Base-by-base conservation (phyloP, 805 yeast genomes). In the Pichia rugopelliculosa region DNA sequence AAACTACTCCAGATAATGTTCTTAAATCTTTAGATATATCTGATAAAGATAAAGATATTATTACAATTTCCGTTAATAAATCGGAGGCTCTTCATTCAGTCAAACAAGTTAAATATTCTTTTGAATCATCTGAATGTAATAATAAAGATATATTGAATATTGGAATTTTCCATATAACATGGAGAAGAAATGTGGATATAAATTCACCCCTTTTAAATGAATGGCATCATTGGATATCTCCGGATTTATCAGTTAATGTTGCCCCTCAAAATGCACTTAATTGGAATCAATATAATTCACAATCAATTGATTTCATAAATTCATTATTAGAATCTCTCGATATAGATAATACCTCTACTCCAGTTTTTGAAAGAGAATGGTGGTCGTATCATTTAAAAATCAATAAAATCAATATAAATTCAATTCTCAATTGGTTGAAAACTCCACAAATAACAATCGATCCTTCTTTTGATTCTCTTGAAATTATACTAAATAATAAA, bases 191-290 rank as follows among this genome's bases (percentile, higher is more conserved):
- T 26, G 40, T 10, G 36, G 25, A 15, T 24, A 39, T 33, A n/a
- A 8, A 30, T 15, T 15, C 18, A 2, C n/a, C 18, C 3, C 18
- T 30, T 7, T 33, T 45, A 18, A 34, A 45, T 26, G 44, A 42
- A 33, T 45, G 25, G 42, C 18, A 15, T 36, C n/a, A 23, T 27
- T 42, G 36, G 27, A 20, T 24, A 40, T 30, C 12, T 34, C 47
- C 20, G 12, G 65, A 64, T 5, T 44, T 60, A 18, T 23, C 44
- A 12, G 45, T 62, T 11, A 56, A 61, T 36, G 56, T 60, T 34
- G 65, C 67, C 1, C 68, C 68, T 1, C 68, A 62, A 38, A 41
- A 46, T 2, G 66, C 54, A 1, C 47, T 45, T 9, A 52, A 50
- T n/a, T 53, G 59, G 39, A 37, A 41, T 13, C 56, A 58, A 33